Evolutionary conservation across 2,329 filamentous ascomycete genomes (phyloP).

Genomic region (Colletotrichum zoysiae): DNA sequence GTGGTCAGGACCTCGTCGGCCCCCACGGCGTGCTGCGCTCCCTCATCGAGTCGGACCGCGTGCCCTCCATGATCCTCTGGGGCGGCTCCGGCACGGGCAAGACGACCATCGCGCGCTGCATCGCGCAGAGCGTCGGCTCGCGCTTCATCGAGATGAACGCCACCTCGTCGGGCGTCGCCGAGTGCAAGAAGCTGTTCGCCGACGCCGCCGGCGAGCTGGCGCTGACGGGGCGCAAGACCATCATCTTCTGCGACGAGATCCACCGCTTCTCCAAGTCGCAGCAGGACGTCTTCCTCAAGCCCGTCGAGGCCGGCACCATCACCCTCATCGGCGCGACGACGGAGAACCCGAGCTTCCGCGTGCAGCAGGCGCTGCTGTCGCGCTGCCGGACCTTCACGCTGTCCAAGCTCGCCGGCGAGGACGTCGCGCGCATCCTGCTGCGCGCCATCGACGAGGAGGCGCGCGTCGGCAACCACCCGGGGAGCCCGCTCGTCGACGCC

Average conservation of each 20-base stretch:
- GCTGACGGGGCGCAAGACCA: slow-evolving; percentile 89
- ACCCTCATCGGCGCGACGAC: slow-evolving; percentile 96
- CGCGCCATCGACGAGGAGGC: slow-evolving; percentile 77
- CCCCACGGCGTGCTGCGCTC: slow-evolving; percentile 84
- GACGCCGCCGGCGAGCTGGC: slow-evolving; percentile 85
- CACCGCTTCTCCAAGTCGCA: slow-evolving; percentile 92
- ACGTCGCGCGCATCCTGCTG: slow-evolving; percentile 79
- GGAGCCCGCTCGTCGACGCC: slow-evolving; percentile 75
- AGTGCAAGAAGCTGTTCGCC: slow-evolving; percentile 91
- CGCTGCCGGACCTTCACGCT: slow-evolving; percentile 93
- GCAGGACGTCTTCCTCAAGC: slow-evolving; percentile 93
- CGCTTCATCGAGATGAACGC: slow-evolving; percentile 97
- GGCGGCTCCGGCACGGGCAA: slow-evolving; percentile 85
- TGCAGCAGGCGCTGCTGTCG: slow-evolving; percentile 88
- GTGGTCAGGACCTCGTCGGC: slow-evolving; percentile 91
- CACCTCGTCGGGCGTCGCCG: slow-evolving; percentile 86
- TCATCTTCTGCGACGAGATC: slow-evolving; percentile 98
- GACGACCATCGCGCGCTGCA: slow-evolving; percentile 91
- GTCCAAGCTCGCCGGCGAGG: slow-evolving; percentile 76
- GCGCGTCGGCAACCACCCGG: slow-evolving; percentile 45
- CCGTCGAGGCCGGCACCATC: slow-evolving; percentile 90
- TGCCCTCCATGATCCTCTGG: slow-evolving; percentile 98
- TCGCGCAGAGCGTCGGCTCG: slow-evolving; percentile 83
- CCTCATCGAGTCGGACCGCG: slow-evolving; percentile 85
- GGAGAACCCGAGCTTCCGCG: slow-evolving; percentile 95